phyloP scores from a whole-genome alignment of 495 filamentous ascomycete species.

The Bryoglossum gracile region DNA sequence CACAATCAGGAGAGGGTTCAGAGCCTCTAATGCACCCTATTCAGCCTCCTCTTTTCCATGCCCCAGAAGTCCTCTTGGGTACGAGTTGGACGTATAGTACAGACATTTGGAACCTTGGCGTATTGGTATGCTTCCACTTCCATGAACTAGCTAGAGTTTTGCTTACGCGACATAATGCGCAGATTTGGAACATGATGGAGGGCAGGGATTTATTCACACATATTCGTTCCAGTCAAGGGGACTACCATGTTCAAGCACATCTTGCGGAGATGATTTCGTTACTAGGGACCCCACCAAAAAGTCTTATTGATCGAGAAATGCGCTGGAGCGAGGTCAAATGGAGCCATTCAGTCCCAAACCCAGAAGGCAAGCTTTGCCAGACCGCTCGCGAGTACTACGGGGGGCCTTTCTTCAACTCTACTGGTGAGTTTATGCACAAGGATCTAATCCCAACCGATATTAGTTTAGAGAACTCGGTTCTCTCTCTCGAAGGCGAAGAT shows the following conservation, averaged over 20 bases:
- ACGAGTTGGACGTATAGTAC: conserved; percentile 31
- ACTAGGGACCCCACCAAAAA: conserved; percentile 30
- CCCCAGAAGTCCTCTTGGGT: conserved; percentile 34
- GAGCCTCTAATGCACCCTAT: conserved; percentile 35
- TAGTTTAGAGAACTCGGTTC: conserved; percentile 12
- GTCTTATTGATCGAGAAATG: conserved; percentile 25
- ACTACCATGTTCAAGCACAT: conserved; percentile 29
- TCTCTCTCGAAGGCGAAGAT: conserved; percentile 30
- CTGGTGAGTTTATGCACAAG: conserved; percentile 17
- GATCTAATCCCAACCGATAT: conserved; percentile 12
- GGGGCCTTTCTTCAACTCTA: conserved; percentile 25
- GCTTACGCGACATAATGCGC: conserved; percentile 9
- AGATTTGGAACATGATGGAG: conserved; percentile 34
- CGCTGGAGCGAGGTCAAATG: conserved; percentile 14
- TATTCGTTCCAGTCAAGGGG: conserved; percentile 19
- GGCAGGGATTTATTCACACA: conserved; percentile 28
- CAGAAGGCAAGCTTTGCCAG: conserved; percentile 13
- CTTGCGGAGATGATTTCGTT: conserved; percentile 34
- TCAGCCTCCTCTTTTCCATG: conserved; percentile 33
- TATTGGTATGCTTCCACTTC: conserved; percentile 24
- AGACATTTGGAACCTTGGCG: conserved; percentile 38
- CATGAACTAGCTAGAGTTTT: neutral
- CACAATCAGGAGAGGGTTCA: conserved; percentile 31
- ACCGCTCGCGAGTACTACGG: conserved; percentile 24
- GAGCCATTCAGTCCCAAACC: conserved; percentile 8